A percentile compares a stretch with the other conserved stretches of the same genome.
phyloP scores from a whole-genome alignment of 208 protist species.

The Leishmania guyanensis region DNA sequence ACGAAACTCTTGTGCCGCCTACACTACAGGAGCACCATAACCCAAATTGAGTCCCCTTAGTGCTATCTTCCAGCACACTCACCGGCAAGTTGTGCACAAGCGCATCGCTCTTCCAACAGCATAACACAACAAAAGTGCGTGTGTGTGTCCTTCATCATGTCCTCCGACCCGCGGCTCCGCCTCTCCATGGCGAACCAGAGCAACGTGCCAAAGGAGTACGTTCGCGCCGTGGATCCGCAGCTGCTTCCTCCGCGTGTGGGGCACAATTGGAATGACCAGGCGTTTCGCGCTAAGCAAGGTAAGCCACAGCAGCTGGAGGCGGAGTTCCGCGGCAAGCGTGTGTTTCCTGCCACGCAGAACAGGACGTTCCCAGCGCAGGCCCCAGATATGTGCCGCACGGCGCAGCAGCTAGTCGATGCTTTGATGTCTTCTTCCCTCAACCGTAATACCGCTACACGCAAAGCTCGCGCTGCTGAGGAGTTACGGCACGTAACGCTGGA shows the following conservation, averaged over 20 bases:
- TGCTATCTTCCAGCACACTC: not conserved
- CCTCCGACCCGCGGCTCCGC: slow-evolving; percentile 30
- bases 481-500: slow-evolving; percentile 79
- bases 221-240: slow-evolving; percentile 70
- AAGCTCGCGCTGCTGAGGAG: slow-evolving; percentile 18
- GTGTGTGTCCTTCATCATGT: slow-evolving; percentile 17
- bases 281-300: slow-evolving; percentile 77
- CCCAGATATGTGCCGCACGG: slow-evolving; percentile 57
- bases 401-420: slow-evolving; percentile 76
- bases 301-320: slow-evolving; percentile 85
- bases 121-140: not conserved
- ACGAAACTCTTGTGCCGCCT: not conserved
- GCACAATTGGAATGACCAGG: slow-evolving; percentile 90
- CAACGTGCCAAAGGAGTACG: slow-evolving; percentile 81
- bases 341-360: slow-evolving; percentile 49
- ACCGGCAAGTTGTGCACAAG: not conserved
- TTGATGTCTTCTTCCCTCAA: slow-evolving; percentile 34
- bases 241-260: slow-evolving; percentile 84
- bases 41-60: not conserved
- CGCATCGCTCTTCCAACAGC: not conserved
- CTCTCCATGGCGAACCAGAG: slow-evolving; percentile 34
- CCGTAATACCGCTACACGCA: slow-evolving; percentile 20
- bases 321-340: slow-evolving; percentile 79
- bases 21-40: not conserved
- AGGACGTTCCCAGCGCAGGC: slow-evolving; percentile 46